A percentile compares a stretch with the other conserved stretches of the same genome.
phyloP scores from a whole-genome alignment of 176 grass and related monocot species.

The Puya raimondii region DNA sequence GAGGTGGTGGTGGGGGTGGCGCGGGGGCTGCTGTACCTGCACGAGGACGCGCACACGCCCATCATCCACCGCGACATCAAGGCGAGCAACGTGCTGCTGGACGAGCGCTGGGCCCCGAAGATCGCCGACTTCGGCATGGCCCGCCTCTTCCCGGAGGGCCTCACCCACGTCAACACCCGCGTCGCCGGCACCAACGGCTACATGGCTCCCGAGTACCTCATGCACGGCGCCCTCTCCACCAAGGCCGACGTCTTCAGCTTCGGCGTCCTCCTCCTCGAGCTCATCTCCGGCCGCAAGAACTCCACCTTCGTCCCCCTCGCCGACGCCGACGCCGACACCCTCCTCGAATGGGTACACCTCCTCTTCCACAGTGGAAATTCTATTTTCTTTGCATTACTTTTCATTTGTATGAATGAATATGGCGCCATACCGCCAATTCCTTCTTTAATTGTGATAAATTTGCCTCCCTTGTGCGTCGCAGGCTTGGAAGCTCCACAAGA shows the following conservation, averaged over 20 bases:
- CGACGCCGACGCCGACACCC: conserved; percentile 38
- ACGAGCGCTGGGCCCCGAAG: conserved; percentile 72
- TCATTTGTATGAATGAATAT: not conserved
- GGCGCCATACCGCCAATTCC: too few species aligned
- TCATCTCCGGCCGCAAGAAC: conserved; percentile 69
- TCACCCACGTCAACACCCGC: conserved; percentile 66
- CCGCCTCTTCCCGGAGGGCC: conserved; percentile 64
- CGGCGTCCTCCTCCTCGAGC: conserved; percentile 71
- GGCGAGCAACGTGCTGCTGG: conserved; percentile 89
- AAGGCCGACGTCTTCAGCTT: conserved; percentile 98
- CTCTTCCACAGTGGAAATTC: not conserved
- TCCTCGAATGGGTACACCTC: conserved; percentile 74
- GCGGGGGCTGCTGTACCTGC: conserved; percentile 85
- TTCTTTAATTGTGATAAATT: too few species aligned
- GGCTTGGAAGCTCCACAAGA: conserved; percentile 77
- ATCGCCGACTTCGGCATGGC: conserved; percentile 98
- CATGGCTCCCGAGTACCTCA: conserved; percentile 95
- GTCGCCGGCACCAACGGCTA: conserved; percentile 89
- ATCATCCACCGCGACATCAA: conserved; percentile 99
- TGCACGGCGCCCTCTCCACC: conserved; percentile 76
- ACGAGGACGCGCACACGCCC: conserved; percentile 87
- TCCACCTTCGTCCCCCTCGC: conserved; percentile 39
- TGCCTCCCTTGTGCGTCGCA: conserved; percentile 8
- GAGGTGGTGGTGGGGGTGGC: conserved; percentile 75
- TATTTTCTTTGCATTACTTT: too few species aligned